Evolutionary conservation across 805 yeast genomes (phyloP).

Genomic region (Metschnikowia vanudenii): DNA sequence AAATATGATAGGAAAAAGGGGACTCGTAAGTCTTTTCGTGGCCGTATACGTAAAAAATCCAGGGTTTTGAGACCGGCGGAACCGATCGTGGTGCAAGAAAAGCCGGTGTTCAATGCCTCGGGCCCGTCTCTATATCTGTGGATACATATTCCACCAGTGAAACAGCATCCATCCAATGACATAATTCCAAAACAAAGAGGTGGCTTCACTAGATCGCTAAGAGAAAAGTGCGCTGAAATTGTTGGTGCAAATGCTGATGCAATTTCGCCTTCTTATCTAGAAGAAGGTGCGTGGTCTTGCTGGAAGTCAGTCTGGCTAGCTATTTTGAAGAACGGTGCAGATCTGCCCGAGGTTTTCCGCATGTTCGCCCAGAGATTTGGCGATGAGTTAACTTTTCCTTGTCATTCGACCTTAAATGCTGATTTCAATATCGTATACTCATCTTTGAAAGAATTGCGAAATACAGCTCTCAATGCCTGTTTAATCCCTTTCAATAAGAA

Average conservation of each 20-base stretch:
- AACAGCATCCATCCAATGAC: not conserved
- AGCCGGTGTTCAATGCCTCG: conserved; percentile 18
- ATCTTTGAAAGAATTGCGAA: conserved; percentile 6
- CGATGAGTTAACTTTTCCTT: conserved; percentile 20
- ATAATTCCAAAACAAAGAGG: not conserved
- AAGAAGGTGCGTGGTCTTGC: conserved; percentile 28
- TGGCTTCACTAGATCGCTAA: conserved; percentile 6
- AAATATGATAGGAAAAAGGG: conserved; percentile 11
- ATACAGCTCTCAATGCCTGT: conserved; percentile 16
- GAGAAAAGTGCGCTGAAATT: conserved; percentile 26
- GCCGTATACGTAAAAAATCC: conserved; percentile 7
- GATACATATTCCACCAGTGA: conserved; percentile 13
- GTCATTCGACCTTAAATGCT: conserved; percentile 22
- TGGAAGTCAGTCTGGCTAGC: conserved; percentile 35
- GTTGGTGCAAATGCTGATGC: conserved; percentile 29
- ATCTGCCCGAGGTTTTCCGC: conserved; percentile 29
- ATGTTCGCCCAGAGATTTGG: conserved; percentile 28
- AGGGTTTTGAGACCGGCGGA: conserved; percentile 10
- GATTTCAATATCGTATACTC: conserved; percentile 5
- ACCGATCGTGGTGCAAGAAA: conserved; percentile 1
- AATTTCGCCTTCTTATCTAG: conserved; percentile 22
- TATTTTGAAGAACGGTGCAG: conserved; percentile 26
- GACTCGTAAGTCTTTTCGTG: conserved; percentile 10
- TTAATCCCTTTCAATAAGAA: conserved; percentile 16
- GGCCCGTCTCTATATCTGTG: conserved; percentile 20